These are phyloP conservation scores for Phytophthora macrochlamydospora DNA, from an alignment of 352 stramenopile species.

Conservation along the genomic window DNA sequence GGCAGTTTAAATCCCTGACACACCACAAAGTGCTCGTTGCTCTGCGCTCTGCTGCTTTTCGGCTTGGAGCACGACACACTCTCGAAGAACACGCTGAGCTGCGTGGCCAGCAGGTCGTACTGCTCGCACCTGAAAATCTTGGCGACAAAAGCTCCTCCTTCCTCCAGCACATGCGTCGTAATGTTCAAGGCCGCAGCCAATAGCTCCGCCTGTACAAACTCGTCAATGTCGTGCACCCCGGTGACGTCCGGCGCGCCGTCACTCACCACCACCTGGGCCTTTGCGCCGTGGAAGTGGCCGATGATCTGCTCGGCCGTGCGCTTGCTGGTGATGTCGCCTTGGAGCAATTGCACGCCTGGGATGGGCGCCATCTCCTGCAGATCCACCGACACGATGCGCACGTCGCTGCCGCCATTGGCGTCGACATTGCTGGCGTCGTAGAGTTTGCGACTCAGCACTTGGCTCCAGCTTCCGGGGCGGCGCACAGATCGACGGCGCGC, in stretches of 20 bases:
- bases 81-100: conserved; percentile 96
- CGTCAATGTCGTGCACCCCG: conserved; percentile 98
- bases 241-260: conserved; percentile 99
- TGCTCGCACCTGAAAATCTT: conserved; percentile 99
- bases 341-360: conserved; percentile 93
- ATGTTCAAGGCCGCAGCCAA: conserved; percentile 98
- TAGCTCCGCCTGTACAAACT: conserved; percentile 97
- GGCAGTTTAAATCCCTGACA: conserved; percentile 93
- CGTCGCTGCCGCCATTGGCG: conserved; percentile 30
- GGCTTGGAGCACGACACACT: conserved; percentile 97
- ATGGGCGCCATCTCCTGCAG: conserved; percentile 99
- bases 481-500: conserved; percentile 97
- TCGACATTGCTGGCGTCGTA: conserved; percentile 52
- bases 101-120: conserved; percentile 95
- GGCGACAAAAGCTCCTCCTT: conserved; percentile 97
- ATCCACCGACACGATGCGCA: conserved; percentile 97
- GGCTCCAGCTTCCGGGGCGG: conserved; percentile 98
- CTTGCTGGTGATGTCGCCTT: conserved; percentile 97
- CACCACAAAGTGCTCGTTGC: conserved; percentile 97
- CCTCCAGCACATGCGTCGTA: conserved; percentile 94
- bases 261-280: conserved; percentile 98
- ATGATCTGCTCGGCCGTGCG: conserved; percentile 97
- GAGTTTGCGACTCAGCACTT: conserved; percentile 95
- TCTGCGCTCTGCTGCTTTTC: conserved; percentile 95
- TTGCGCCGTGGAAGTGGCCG: conserved; percentile 90